A percentile compares a stretch with the other conserved stretches of the same genome.
phyloP scores from a whole-genome alignment of 2,329 filamentous ascomycete genomes.

The Triangularia setosa region DNA sequence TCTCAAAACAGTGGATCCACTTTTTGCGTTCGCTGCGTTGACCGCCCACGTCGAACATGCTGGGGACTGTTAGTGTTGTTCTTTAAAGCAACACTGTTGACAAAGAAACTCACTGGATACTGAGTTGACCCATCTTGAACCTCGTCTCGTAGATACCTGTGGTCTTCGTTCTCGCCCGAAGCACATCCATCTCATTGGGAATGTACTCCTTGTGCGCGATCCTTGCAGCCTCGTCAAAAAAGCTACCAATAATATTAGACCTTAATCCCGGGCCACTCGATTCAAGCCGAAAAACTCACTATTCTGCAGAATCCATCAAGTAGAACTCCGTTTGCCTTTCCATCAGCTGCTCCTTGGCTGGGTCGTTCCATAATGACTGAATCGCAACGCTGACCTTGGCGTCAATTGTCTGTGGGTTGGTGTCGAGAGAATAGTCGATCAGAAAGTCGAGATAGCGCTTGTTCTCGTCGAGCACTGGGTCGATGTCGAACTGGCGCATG shows the following conservation, averaged over 20 bases:
- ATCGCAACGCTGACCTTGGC: constrained; percentile 77
- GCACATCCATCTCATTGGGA: constrained; percentile 89
- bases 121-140: constrained; percentile 97
- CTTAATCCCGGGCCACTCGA: neutral
- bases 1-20: constrained; percentile 99
- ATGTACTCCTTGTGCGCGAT: constrained; percentile 84
- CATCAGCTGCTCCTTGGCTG: constrained; percentile 75
- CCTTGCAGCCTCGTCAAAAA: constrained; percentile 87
- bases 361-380: constrained; percentile 84
- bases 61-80: constrained; percentile 39
- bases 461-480: constrained; percentile 68
- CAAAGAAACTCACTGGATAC: constrained; percentile 77
- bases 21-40: constrained; percentile 98
- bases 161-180: constrained; percentile 94
- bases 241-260: constrained; percentile 54
- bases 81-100: neutral
- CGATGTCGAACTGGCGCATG: constrained; percentile 87
- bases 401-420: constrained; percentile 85
- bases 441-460: constrained; percentile 74
- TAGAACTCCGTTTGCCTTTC: constrained; percentile 98
- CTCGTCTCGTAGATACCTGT: constrained; percentile 98
- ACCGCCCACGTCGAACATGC: constrained; percentile 98
- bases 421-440: constrained; percentile 82
- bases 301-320: constrained; percentile 97
- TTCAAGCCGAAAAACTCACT: constrained; percentile 57